Percentiles rank a stretch among this genome's conserved stretches.
phyloP scores from a whole-genome alignment of 2,329 filamentous ascomycete species.

The Calonectria pseudoreteaudii region DNA sequence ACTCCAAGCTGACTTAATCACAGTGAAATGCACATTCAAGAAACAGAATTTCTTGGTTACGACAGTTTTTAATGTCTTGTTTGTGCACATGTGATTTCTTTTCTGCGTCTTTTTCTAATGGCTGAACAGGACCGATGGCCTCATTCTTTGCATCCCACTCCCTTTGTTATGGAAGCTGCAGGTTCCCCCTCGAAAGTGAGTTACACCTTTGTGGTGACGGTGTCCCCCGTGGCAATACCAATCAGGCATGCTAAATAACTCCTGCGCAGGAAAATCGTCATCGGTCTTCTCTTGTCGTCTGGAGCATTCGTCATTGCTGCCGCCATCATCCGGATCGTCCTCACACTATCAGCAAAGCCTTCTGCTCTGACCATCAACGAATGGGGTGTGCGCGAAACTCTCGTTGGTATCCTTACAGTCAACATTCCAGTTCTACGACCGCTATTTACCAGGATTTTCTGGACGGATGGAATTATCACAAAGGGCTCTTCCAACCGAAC shows the following conservation, averaged over 20 bases:
- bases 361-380: constrained; percentile 40
- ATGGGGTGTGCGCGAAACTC: constrained; percentile 46
- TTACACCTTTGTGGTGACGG: background rate
- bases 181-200: constrained; percentile 35
- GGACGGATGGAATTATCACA: background rate
- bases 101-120: background rate
- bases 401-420: constrained; percentile 54
- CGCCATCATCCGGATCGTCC: constrained; percentile 37
- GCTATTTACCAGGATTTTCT: constrained; percentile 29
- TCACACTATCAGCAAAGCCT: constrained; percentile 36
- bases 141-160: constrained; percentile 35
- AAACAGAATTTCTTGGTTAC: constrained; percentile 36
- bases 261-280: constrained; percentile 36
- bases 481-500: constrained; percentile 14
- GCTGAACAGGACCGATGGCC: constrained; percentile 21
- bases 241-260: background rate
- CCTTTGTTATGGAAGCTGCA: constrained; percentile 38
- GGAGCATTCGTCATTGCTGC: constrained; percentile 44
- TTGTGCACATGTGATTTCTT: background rate
- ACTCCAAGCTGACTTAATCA: background rate
- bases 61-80: constrained; percentile 38
- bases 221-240: fast-evolving
- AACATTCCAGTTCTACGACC: constrained; percentile 40
- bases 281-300: constrained; percentile 40
- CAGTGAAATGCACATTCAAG: constrained; percentile 32